These are phyloP conservation scores for Haematococcus lacustris DNA, from an alignment of 139 green algal species.

Conservation along the genomic window DNA sequence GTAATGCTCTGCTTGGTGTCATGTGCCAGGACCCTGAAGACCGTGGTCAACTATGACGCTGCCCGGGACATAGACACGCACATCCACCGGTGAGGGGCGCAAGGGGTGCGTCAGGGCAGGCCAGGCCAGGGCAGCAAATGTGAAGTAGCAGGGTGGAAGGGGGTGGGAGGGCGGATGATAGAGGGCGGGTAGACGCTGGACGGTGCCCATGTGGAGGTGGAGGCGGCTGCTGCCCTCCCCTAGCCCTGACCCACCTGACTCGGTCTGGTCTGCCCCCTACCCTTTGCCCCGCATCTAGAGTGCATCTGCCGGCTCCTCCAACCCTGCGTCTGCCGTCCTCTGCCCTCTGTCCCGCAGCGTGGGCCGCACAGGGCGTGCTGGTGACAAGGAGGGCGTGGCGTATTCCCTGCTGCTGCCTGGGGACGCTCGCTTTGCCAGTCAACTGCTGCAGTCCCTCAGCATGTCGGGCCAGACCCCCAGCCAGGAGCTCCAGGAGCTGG, in stretches of 20 bases:
- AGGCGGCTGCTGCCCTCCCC: no score
- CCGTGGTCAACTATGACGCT: slow-evolving; percentile 80
- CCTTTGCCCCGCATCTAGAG: no score
- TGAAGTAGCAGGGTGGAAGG: neutral
- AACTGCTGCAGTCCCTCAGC: slow-evolving; percentile 62
- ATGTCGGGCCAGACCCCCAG: slow-evolving; percentile 70
- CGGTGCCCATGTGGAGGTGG: no score
- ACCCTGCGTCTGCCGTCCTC: neutral
- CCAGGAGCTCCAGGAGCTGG: slow-evolving; percentile 54
- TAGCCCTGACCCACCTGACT: no score
- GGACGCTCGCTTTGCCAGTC: slow-evolving; percentile 60
- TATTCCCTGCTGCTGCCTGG: slow-evolving; percentile 72
- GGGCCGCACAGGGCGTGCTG: slow-evolving; percentile 87
- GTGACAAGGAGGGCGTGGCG: slow-evolving; percentile 85
- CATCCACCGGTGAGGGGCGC: slow-evolving; percentile 73
- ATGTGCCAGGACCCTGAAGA: slow-evolving; percentile 71
- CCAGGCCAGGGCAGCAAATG: no score
- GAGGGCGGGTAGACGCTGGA: no score
- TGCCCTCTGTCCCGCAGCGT: slow-evolving; percentile 44
- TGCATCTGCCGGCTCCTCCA: slow-evolving; percentile 20
- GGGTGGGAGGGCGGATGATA: no score
- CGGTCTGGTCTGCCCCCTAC: no score
- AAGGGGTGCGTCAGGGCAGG: no score
- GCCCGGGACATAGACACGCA: slow-evolving; percentile 81
- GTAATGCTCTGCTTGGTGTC: no score